Conservation (phyloP, 192 early-diverging fungal genomes). For the Backusella parvicylindrica region DNA sequence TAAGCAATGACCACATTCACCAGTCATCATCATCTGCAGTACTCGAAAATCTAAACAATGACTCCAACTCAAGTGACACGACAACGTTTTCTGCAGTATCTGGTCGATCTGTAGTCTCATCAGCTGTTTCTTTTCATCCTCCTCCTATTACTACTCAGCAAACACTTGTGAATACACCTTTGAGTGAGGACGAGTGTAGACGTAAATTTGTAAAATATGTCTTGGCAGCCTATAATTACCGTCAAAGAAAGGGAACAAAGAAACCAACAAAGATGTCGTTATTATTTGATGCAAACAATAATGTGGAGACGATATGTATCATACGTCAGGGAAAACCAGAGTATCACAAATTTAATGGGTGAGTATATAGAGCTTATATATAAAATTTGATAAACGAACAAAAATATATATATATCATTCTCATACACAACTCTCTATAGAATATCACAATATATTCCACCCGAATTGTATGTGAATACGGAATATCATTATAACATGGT, state of each 20-base stretch:
- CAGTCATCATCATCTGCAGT: background rate
- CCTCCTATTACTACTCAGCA: background rate
- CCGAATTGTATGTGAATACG: constrained; percentile 7
- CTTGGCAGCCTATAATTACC: constrained; percentile 19
- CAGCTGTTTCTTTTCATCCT: background rate
- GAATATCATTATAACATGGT: constrained; percentile 4
- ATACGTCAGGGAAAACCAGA: background rate
- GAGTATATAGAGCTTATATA: too few species aligned
- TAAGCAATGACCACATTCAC: background rate
- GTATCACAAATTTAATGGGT: constrained; percentile 26
- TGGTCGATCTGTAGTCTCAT: background rate
- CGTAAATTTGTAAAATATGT: constrained; percentile 30
- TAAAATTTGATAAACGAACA: background rate
- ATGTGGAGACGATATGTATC: constrained; percentile 14
- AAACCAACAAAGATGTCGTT: constrained; percentile 22
- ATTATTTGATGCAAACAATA: constrained; percentile 23
- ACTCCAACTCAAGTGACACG: background rate
- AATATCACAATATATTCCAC: constrained; percentile 25
- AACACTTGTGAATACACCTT: background rate
- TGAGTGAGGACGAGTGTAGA: constrained; percentile 20
- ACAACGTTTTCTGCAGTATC: background rate
- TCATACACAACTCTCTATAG: background rate
- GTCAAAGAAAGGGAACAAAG: constrained; percentile 6
- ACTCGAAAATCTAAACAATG: background rate
- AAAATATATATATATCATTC: background rate